A percentile compares a stretch with the other conserved stretches of the same genome.
Evolutionary conservation across 495 filamentous ascomycete genomes (phyloP).

Genomic region (Penicillium ochrochloron): DNA sequence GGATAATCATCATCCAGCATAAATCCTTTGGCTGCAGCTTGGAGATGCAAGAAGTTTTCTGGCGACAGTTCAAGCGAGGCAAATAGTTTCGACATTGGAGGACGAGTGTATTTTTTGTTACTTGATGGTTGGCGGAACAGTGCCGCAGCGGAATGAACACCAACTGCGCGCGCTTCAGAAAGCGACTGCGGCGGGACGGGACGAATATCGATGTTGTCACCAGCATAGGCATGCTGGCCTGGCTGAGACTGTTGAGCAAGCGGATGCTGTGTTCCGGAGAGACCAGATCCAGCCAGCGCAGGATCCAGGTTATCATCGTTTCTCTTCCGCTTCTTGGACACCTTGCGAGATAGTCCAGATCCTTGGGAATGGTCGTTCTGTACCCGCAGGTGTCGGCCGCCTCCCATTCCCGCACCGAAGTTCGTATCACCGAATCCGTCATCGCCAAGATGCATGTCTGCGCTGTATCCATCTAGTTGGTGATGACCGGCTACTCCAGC

Average conservation of each 20-base stretch:
- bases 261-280: slow-evolving; percentile 34
- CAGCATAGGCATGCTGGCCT: slow-evolving; percentile 37
- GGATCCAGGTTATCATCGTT: slow-evolving; percentile 52
- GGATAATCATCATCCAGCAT: slow-evolving; percentile 63
- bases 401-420: slow-evolving; percentile 36
- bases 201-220: slow-evolving; percentile 44
- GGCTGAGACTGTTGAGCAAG: slow-evolving; percentile 38
- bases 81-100: slow-evolving; percentile 66
- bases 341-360: slow-evolving; percentile 62
- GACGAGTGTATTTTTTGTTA: slow-evolving; percentile 63
- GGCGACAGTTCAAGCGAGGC: slow-evolving; percentile 59
- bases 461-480: slow-evolving; percentile 45
- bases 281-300: slow-evolving; percentile 40
- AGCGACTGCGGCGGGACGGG: slow-evolving; percentile 42
- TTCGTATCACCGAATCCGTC: slow-evolving; percentile 47
- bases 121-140: slow-evolving; percentile 59
- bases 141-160: slow-evolving; percentile 61
- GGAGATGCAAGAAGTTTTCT: slow-evolving; percentile 62
- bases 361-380: slow-evolving; percentile 76
- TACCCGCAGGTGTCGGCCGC: slow-evolving; percentile 37
- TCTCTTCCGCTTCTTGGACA: slow-evolving; percentile 51
- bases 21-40: slow-evolving; percentile 62
- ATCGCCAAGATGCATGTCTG: slow-evolving; percentile 49
- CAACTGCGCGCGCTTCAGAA: slow-evolving; percentile 54
- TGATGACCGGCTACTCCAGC: slow-evolving; percentile 45